Conservation (phyloP, 192 early-diverging fungal genomes). For the Lobosporangium transversale region DNA sequence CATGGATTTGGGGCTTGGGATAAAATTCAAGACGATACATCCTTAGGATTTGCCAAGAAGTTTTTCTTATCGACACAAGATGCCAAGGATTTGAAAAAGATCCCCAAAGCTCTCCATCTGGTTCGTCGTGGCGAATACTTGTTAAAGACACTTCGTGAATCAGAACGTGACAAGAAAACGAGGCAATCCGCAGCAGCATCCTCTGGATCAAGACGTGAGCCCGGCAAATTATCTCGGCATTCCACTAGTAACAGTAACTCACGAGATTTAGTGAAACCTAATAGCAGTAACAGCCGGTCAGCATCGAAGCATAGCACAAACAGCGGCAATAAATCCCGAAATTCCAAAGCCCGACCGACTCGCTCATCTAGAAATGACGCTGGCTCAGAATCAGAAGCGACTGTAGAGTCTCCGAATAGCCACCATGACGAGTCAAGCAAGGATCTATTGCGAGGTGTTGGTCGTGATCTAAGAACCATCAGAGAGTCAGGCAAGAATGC, state of each 20-base stretch:
- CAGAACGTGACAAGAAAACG: constrained; percentile 58
- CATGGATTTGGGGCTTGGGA: constrained; percentile 96
- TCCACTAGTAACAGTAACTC: constrained; percentile 3
- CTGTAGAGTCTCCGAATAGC: constrained; percentile 10
- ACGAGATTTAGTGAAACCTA: constrained; percentile 7
- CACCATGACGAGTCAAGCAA: constrained; percentile 39
- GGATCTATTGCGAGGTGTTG: constrained; percentile 29
- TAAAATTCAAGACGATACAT: constrained; percentile 81
- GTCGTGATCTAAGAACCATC: constrained; percentile 42
- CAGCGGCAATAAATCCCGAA: constrained; percentile 24
- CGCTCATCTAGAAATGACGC: constrained; percentile 11
- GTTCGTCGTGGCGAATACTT: constrained; percentile 90
- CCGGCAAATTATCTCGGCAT: constrained; percentile 27
- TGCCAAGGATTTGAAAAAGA: constrained; percentile 61
- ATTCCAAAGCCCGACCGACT: constrained; percentile 14
- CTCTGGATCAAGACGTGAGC: constrained; percentile 34
- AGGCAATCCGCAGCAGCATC: constrained; percentile 25
- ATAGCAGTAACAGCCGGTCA: constrained; percentile 6
- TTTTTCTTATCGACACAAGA: constrained; percentile 75
- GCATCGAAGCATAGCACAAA: not conserved
- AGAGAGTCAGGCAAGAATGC: constrained; percentile 44
- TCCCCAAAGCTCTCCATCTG: constrained; percentile 88
- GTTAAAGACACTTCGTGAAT: constrained; percentile 83
- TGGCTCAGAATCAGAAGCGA: constrained; percentile 15
- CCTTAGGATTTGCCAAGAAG: constrained; percentile 85